Conservation (phyloP, 305 asterid genomes). For the Nicotiana rustica region DNA sequence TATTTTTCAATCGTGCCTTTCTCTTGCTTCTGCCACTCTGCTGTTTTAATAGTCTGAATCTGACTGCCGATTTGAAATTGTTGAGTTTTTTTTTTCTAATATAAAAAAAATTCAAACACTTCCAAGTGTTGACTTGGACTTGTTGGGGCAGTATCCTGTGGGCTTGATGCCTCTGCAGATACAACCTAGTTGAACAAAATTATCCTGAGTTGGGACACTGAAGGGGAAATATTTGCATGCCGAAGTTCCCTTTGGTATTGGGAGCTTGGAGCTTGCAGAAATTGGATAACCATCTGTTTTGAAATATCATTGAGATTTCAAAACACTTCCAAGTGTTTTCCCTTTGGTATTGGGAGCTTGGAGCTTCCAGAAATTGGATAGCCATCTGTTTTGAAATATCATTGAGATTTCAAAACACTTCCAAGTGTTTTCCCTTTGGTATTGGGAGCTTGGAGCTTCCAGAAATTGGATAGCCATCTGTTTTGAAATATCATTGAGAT, state of each 20-base stretch:
- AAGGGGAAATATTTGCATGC: background rate
- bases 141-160: background rate
- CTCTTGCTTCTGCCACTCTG: background rate
- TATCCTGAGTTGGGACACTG: background rate
- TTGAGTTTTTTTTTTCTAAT: too few species aligned
- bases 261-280: background rate
- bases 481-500: conserved; percentile 13
- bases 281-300: background rate
- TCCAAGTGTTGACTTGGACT: background rate
- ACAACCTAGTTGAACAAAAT: background rate
- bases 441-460: background rate
- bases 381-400: background rate
- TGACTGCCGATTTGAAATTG: background rate
- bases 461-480: background rate
- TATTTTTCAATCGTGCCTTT: background rate
- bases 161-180: background rate
- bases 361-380: background rate
- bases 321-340: too few species aligned
- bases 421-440: background rate
- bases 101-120: too few species aligned
- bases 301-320: background rate
- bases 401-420: too few species aligned
- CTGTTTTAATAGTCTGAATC: conserved; percentile 19
- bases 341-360: background rate
- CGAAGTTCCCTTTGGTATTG: conserved; percentile 10